phyloP scores from a whole-genome alignment of 1,284 basidiomycete genomes.

The Pseudozyma sp. region DNA sequence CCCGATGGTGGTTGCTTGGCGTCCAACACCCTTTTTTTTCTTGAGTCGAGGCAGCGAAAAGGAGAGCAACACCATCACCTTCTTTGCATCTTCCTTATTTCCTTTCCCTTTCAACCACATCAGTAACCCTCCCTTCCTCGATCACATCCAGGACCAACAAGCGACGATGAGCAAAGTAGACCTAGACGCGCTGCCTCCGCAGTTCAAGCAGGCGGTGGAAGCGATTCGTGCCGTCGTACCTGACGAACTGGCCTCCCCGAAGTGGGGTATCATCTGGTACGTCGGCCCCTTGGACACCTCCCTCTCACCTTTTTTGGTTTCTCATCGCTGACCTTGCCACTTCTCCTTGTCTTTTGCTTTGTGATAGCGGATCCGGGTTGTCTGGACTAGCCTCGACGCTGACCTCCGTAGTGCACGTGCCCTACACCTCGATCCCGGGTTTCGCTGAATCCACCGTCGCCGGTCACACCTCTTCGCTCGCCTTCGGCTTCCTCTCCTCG shows the following conservation, averaged over 20 bases:
- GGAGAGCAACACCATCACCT: neutral
- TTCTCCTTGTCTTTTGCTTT: neutral
- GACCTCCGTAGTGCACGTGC: constrained; percentile 36
- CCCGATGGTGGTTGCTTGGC: neutral
- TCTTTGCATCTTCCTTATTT: neutral
- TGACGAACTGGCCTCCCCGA: constrained; percentile 34
- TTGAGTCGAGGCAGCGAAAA: neutral
- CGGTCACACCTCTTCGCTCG: constrained; percentile 81
- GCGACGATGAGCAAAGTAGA: constrained; percentile 7
- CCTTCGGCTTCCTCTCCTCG: constrained; percentile 77
- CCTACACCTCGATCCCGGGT: constrained; percentile 54
- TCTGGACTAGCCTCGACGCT: constrained; percentile 46
- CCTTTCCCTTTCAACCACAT: neutral
- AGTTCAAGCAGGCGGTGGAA: constrained; percentile 43
- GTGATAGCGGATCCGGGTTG: constrained; percentile 47
- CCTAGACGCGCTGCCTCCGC: constrained; percentile 28
- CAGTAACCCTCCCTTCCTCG: no score
- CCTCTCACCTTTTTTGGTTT: neutral
- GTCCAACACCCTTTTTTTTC: neutral
- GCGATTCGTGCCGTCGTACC: constrained; percentile 39
- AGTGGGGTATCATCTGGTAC: constrained; percentile 61
- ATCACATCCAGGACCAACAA: neutral
- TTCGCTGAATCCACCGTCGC: constrained; percentile 71
- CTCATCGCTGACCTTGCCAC: neutral
- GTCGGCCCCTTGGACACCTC: neutral